Base-by-base conservation (phyloP, 306 rosid species). In the Carpinus fangiana region DNA sequence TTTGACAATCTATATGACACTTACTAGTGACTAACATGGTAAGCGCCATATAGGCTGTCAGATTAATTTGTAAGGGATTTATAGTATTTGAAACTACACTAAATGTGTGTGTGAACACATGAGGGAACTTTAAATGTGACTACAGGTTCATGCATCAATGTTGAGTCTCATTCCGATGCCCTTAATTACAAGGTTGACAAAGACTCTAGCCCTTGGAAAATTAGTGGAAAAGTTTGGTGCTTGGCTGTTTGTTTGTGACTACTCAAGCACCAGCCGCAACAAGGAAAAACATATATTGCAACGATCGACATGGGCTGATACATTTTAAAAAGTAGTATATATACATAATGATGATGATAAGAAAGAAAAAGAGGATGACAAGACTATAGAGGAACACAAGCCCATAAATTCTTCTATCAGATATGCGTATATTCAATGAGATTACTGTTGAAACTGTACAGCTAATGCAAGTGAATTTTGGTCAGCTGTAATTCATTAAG, bases 101-200 rank as follows among this genome's bases (percentile, higher is more conserved):
- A 2, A 0, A 2, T 31, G 34, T 31, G 34, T 31, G 34, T 31
- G 34, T 31, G 34, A 31, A 41, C 50, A 66, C 38, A 26, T 18
- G 72, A 36, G 36, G 72, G 50, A 38, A 18, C 51, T 18, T 66
- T 66, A n/a, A 41, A 17, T 5, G 72, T 66, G 72, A 51, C 7
- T 16, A 14, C 20, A 17, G 72, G 72, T 66, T 66, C 48, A 66
- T 38, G 72, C 23, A 67, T 67, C 71, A 8, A 20, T 57, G n/a
- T 26, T 12, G 18, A 66, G 10, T 18, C 21, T 38, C 26, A 66
- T 18, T 66, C 38, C 50, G 50, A 18, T 67, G 50, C 31, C 14
- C 18, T 18, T 36, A 23, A 23, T 23, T 23, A 66, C 28, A 38
- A 36, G 41, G 10, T 38, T 8, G 48, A 66, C 23, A 66, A 66